A percentile compares a stretch with the other conserved stretches of the same genome.
Evolutionary conservation across 73 alveolate species (phyloP).

Genomic region (Stentor roeselii): DNA sequence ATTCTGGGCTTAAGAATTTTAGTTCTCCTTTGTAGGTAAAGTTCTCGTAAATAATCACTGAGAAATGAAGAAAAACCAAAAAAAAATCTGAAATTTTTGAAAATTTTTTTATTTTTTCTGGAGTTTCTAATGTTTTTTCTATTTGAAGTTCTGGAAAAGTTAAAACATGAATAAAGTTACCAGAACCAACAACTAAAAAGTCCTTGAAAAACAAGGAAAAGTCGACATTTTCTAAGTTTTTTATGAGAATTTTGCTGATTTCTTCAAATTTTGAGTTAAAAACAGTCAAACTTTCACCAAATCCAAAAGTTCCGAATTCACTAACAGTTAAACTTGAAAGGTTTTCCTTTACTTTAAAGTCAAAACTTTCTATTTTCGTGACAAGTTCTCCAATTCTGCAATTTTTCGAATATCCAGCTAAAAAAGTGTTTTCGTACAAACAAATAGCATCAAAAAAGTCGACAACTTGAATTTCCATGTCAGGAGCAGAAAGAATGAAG

Average conservation of each 20-base stretch:
- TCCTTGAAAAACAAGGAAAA: neutral
- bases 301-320: neutral
- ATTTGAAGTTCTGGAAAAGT: neutral
- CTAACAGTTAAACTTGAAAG: no score
- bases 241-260: neutral
- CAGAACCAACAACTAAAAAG: neutral
- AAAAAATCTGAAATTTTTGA: neutral
- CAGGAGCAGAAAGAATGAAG: neutral
- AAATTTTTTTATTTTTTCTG: neutral
- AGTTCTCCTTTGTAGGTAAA: neutral
- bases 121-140: neutral
- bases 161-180: neutral
- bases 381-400: neutral
- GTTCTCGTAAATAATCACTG: neutral
- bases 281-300: neutral
- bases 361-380: neutral
- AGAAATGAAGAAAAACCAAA: neutral
- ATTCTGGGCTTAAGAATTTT: neutral
- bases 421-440: neutral
- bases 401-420: neutral
- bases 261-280: neutral
- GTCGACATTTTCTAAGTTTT: neutral
- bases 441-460: neutral
- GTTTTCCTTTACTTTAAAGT: neutral
- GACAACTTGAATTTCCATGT: neutral